Conservation (phyloP, 345 rosid genomes). For the Lagerstroemia speciosa region DNA sequence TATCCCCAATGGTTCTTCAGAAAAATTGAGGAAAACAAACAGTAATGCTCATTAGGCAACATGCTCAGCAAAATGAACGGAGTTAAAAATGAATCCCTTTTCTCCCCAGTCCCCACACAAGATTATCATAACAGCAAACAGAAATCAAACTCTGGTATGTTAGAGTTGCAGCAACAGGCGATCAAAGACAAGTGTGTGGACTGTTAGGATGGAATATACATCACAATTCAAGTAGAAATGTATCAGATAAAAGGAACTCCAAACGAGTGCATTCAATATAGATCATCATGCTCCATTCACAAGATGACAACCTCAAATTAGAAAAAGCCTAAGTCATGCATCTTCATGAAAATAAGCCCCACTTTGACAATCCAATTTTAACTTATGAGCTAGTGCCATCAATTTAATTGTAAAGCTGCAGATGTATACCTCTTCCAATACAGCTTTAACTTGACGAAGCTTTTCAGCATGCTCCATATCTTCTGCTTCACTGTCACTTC, state of each 20-base stretch:
- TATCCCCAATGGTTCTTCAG: not conserved
- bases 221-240: not conserved
- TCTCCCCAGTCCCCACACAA: not conserved
- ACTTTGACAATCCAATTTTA: not conserved
- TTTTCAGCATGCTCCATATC: constrained; percentile 98
- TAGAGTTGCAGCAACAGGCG: not conserved
- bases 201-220: not conserved
- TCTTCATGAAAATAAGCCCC: not conserved
- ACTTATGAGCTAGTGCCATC: not conserved
- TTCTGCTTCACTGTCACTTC: constrained; percentile 98
- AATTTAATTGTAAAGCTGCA: not conserved
- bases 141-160: not conserved
- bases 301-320: not conserved
- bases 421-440: constrained; percentile 78
- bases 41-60: not conserved
- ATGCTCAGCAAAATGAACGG: not conserved
- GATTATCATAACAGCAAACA: not conserved
- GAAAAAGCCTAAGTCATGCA: not conserved
- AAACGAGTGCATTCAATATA: not conserved
- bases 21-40: not conserved
- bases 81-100: not conserved
- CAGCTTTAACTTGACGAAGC: constrained; percentile 99
- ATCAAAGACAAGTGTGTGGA: not conserved
- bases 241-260: not conserved
- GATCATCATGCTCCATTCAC: not conserved